These are phyloP conservation scores for Eucalyptus curtisii DNA, from an alignment of 345 rosid species.

Conservation along the genomic window DNA sequence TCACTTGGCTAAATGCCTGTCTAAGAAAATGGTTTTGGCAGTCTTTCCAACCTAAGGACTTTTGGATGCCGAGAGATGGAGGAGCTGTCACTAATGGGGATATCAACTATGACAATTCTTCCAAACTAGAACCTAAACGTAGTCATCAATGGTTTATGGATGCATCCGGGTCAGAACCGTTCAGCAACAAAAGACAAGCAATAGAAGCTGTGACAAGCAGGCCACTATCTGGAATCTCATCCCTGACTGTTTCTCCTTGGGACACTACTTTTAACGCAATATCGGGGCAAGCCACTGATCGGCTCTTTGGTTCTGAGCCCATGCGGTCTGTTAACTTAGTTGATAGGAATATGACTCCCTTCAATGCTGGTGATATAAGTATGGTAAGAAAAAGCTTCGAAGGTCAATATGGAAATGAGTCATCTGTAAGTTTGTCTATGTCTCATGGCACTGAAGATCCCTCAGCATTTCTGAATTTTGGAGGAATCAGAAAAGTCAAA, in stretches of 20 bases:
- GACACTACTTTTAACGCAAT: conserved; percentile 24
- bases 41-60: conserved; percentile 31
- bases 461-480: conserved; percentile 21
- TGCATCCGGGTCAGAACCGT: conserved; percentile 15
- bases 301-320: conserved; percentile 29
- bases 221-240: conserved; percentile 17
- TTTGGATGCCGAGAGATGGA: conserved; percentile 34
- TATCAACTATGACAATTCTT: conserved; percentile 20
- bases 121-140: conserved; percentile 43
- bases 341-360: conserved; percentile 24
- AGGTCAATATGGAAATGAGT: conserved; percentile 23
- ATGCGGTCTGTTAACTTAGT: conserved; percentile 11
- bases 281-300: conserved; percentile 29
- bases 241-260: conserved; percentile 22
- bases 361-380: conserved; percentile 16
- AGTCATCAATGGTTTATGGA: conserved; percentile 43
- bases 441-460: conserved; percentile 25
- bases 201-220: conserved; percentile 14
- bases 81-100: conserved; percentile 28
- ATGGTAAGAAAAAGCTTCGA: conserved; percentile 24
- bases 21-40: background rate
- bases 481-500: conserved; percentile 40
- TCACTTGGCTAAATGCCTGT: background rate
- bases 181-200: conserved; percentile 50
- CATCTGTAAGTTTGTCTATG: conserved; percentile 25